These are phyloP conservation scores for Aquilaria sinensis DNA, from an alignment of 345 rosid genomes.

Conservation along the genomic window DNA sequence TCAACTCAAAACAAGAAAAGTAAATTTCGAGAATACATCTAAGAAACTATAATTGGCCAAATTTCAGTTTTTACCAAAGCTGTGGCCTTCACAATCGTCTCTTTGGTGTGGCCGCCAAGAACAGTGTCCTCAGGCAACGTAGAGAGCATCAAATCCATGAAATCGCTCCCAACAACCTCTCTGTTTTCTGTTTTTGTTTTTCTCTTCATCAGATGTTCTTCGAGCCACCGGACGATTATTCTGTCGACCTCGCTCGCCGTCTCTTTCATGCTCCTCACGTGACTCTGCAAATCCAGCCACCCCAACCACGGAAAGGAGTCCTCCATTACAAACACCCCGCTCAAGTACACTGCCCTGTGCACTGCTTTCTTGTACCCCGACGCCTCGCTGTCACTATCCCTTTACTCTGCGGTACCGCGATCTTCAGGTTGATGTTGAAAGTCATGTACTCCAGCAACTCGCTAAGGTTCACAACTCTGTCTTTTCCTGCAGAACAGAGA, in stretches of 20 bases:
- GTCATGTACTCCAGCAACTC: slow-evolving; percentile 39
- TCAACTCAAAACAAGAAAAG: too few relatives aligned
- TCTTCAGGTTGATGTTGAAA: slow-evolving; percentile 43
- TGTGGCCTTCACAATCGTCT: slow-evolving; percentile 52
- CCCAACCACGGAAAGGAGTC: slow-evolving; percentile 22
- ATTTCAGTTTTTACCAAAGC: slow-evolving; percentile 29
- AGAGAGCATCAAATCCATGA: slow-evolving; percentile 51
- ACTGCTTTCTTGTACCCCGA: slow-evolving; percentile 38
- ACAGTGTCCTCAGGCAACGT: slow-evolving; percentile 28
- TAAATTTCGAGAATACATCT: too few relatives aligned
- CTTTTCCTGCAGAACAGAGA: background rate
- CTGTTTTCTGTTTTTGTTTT: background rate
- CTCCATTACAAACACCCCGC: slow-evolving; percentile 30
- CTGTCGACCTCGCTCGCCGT: slow-evolving; percentile 40
- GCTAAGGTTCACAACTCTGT: slow-evolving; percentile 23
- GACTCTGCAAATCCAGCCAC: background rate
- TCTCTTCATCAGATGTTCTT: slow-evolving; percentile 38
- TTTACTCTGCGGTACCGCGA: slow-evolving; percentile 22
- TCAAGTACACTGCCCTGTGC: slow-evolving; percentile 30
- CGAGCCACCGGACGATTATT: slow-evolving; percentile 41
- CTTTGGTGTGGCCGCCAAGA: slow-evolving; percentile 37
- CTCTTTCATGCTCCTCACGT: slow-evolving; percentile 38
- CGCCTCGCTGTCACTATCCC: slow-evolving; percentile 28
- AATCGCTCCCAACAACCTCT: slow-evolving; percentile 17
- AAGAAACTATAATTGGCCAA: too few relatives aligned